Evolutionary conservation across 2,329 filamentous ascomycete genomes (phyloP), one percentile per base, ranked within the genome.

Genomic region (Dothideomycetes sp.): DNA sequence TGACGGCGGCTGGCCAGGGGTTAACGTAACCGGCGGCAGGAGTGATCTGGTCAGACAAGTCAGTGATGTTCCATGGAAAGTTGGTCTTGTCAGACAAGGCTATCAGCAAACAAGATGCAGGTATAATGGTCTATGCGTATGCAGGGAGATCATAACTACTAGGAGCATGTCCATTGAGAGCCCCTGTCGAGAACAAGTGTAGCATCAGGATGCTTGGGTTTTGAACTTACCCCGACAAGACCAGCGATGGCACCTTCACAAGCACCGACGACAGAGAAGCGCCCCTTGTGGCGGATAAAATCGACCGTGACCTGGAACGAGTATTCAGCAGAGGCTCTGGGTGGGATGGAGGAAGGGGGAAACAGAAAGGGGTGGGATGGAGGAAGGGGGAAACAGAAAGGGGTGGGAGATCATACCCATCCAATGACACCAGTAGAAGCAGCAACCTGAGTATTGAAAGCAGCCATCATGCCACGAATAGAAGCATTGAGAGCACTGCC

Each of bases 171-270:
- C n/a, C n/a, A n/a, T n/a, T n/a, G n/a, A n/a, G n/a, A n/a, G n/a
- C n/a, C n/a, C n/a, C n/a, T n/a, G n/a, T n/a, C n/a, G n/a, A n/a
- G n/a, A n/a, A n/a, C n/a, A n/a, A n/a, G n/a, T n/a, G n/a, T n/a
- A n/a, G n/a, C n/a, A n/a, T n/a, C n/a, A n/a, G n/a, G n/a, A n/a
- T n/a, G n/a, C n/a, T n/a, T n/a, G n/a, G n/a, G n/a, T n/a, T n/a
- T n/a, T n/a, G n/a, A n/a, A 24, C 22, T 24, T 24, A 24, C 22
- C n/a, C 71, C 72, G n/a, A 77, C 72, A 1, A 76, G 66, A 24
- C 73, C 73, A 31, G 72, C 70, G 47, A 76, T 75, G 18, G 70
- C 71, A 28, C 73, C 73, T 43, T 71, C 70, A 49, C 73, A 77
- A 9, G 70, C 70, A 31, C 73, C 72, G 1, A 75, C 69, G 6